These are phyloP conservation scores for Xylaria sp. DNA, from an alignment of 2,329 filamentous ascomycete genomes.

Conservation along the genomic window DNA sequence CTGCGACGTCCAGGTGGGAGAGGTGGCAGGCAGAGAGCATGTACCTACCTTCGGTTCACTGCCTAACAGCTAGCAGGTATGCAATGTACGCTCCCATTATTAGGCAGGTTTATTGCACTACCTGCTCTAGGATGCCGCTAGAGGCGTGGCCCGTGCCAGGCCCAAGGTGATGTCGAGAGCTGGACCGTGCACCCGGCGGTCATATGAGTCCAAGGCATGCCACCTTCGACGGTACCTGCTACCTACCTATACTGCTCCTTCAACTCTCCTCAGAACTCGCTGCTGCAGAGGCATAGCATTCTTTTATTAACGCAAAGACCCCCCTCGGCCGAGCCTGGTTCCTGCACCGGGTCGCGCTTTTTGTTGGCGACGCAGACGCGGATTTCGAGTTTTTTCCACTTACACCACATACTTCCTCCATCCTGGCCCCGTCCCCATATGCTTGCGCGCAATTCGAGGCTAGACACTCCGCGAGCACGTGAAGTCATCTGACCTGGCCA, in stretches of 20 bases:
- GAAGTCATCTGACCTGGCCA: conserved; percentile 50
- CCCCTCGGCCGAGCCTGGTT: conserved; percentile 33
- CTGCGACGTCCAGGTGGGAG: neutral
- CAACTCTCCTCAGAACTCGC: conserved; percentile 42
- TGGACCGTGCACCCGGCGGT: conserved; percentile 38
- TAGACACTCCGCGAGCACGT: conserved; percentile 47
- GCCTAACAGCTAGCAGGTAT: neutral
- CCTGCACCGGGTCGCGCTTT: conserved; percentile 30
- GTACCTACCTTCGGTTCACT: neutral
- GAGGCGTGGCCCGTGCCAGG: conserved; percentile 35
- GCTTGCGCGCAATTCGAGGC: conserved; percentile 45
- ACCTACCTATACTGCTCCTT: conserved; percentile 41
- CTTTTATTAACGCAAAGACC: conserved; percentile 35
- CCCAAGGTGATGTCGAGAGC: conserved; percentile 21
- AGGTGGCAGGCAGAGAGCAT: too few relatives aligned
- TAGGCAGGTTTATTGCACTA: neutral
- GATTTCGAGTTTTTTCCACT: conserved; percentile 39
- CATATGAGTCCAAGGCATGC: conserved; percentile 44
- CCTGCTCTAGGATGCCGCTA: conserved; percentile 29
- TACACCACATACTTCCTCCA: conserved; percentile 38
- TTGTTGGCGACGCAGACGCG: conserved; percentile 36
- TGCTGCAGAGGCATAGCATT: conserved; percentile 38
- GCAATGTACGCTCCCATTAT: neutral
- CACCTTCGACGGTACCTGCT: conserved; percentile 40
- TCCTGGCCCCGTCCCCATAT: conserved; percentile 42